Percentiles rank a stretch among this genome's conserved stretches.
Evolutionary conservation across 495 filamentous ascomycete genomes (phyloP).

Genomic region (Aspergillus indologenus): DNA sequence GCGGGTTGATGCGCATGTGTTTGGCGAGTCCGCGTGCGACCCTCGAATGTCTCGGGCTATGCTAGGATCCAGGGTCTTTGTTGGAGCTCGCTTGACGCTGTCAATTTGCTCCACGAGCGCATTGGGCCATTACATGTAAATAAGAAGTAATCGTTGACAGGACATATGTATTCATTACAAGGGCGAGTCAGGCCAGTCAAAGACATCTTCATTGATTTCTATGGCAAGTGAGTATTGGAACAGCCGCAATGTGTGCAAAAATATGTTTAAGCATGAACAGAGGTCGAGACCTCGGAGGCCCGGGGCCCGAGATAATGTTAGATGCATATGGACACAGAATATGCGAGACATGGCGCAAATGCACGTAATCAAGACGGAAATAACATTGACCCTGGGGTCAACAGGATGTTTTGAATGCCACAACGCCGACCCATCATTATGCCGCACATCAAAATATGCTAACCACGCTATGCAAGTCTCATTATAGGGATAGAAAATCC

Average conservation of each 20-base stretch:
- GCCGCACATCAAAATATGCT: slow-evolving; percentile 38
- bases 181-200: not conserved
- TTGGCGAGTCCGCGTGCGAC: too few species aligned
- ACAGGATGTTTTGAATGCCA: slow-evolving; percentile 21
- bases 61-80: too few species aligned
- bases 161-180: too few species aligned
- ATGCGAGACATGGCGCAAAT: slow-evolving; percentile 11
- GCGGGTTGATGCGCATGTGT: too few species aligned
- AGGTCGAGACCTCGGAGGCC: not conserved
- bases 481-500: slow-evolving; percentile 22
- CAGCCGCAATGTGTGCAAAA: not conserved
- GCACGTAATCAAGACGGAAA: slow-evolving; percentile 6
- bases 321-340: slow-evolving; percentile 3
- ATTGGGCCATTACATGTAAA: too few species aligned
- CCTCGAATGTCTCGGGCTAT: too few species aligned
- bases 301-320: not conserved
- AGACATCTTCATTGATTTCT: not conserved
- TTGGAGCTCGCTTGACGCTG: too few species aligned
- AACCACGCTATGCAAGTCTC: slow-evolving; percentile 47
- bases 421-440: slow-evolving; percentile 40
- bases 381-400: slow-evolving; percentile 13
- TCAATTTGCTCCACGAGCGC: too few species aligned
- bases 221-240: not conserved
- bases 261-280: not conserved
- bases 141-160: too few species aligned